phyloP scores from a whole-genome alignment of 352 stramenopile genomes.

The Phytophthora boehmeriae region DNA sequence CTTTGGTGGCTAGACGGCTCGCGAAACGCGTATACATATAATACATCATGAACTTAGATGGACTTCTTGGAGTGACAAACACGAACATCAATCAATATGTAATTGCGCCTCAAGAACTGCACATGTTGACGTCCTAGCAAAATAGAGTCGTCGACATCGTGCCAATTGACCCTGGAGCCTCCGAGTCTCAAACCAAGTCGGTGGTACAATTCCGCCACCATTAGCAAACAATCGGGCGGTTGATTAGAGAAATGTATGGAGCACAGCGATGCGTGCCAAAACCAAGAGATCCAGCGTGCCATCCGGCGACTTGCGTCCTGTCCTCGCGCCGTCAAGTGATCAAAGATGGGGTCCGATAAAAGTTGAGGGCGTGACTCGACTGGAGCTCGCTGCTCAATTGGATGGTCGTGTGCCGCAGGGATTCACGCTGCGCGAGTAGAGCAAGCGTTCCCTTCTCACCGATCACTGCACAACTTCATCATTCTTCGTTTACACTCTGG shows the following conservation, averaged over 20 bases:
- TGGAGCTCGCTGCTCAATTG: conserved; percentile 15
- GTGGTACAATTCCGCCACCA: not conserved
- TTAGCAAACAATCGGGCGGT: not conserved
- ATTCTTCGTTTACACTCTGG: conserved; percentile 22
- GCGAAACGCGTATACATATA: too few relatives aligned
- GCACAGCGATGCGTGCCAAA: conserved; percentile 16
- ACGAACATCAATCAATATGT: too few relatives aligned
- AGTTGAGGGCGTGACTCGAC: conserved; percentile 21
- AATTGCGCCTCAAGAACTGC: too few relatives aligned
- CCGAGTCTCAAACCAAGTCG: too few relatives aligned
- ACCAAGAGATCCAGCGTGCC: conserved; percentile 24
- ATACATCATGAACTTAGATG: too few relatives aligned
- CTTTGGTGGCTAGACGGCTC: too few relatives aligned
- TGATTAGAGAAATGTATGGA: conserved; percentile 1
- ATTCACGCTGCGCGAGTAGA: conserved; percentile 21
- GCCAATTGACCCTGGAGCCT: too few relatives aligned
- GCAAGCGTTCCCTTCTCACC: conserved; percentile 19
- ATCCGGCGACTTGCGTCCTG: conserved; percentile 11
- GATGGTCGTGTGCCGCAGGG: conserved; percentile 13
- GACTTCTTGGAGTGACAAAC: too few relatives aligned
- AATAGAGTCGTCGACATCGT: too few relatives aligned
- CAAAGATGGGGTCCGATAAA: conserved; percentile 23
- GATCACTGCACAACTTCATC: not conserved
- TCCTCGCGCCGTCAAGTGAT: conserved; percentile 19
- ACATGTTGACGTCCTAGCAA: too few relatives aligned